Evolutionary conservation across 768 basidiomycete genomes (phyloP).

Genomic region (Boletus coccyginus): DNA sequence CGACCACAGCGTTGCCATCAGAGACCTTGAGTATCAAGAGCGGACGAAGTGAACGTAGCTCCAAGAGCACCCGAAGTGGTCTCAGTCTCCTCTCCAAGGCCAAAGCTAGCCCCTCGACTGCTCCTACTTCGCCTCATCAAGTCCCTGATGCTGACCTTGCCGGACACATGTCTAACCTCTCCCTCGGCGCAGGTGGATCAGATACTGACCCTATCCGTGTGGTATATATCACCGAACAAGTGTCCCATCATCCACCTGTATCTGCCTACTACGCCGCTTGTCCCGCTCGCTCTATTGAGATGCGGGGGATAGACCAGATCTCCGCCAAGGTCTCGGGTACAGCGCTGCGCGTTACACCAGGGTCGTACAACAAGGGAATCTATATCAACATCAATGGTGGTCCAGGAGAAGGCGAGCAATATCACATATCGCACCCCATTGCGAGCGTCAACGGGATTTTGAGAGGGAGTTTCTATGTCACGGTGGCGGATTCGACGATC

Average conservation of each 20-base stretch:
- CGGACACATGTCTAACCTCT: conserved; percentile 61
- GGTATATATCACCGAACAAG: conserved; percentile 86
- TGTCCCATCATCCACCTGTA: conserved; percentile 96
- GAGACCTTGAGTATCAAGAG: conserved; percentile 56
- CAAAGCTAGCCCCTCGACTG: conserved; percentile 32
- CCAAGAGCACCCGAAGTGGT: conserved; percentile 57
- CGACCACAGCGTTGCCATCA: conserved; percentile 20
- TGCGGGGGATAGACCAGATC: conserved; percentile 89
- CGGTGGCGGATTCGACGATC: conserved; percentile 73
- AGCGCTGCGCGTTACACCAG: conserved; percentile 77
- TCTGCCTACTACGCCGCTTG: conserved; percentile 81
- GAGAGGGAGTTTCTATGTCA: conserved; percentile 89
- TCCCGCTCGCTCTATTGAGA: conserved; percentile 67
- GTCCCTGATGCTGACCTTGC: conserved; percentile 39
- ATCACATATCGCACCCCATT: conserved; percentile 86
- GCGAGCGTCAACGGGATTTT: conserved; percentile 91
- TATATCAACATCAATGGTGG: conserved; percentile 77
- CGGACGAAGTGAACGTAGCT: conserved; percentile 49
- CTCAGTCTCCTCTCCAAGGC: conserved; percentile 54
- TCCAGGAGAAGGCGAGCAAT: conserved; percentile 72
- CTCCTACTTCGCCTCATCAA: conserved; percentile 47
- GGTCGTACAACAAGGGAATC: conserved; percentile 84
- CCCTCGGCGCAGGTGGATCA: conserved; percentile 40
- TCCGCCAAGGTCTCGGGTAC: conserved; percentile 90
- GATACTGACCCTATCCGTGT: conserved; percentile 52